phyloP scores from a whole-genome alignment of 2,329 filamentous ascomycete species.

The Plenodomus lindquistii region DNA sequence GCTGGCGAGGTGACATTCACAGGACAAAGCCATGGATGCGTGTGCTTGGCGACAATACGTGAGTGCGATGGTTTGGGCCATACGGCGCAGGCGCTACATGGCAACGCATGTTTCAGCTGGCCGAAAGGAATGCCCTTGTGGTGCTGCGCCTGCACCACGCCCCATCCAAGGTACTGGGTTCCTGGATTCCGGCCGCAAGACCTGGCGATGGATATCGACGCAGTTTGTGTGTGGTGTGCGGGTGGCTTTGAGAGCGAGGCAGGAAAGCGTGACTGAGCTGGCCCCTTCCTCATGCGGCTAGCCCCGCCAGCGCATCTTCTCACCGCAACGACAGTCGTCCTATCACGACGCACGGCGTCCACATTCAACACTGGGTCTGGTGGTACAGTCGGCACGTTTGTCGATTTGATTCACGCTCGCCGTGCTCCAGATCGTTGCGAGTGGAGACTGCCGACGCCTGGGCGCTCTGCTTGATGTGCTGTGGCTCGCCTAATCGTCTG shows the following conservation, averaged over 20 bases:
- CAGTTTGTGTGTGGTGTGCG: constrained; percentile 21
- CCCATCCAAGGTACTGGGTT: constrained; percentile 28
- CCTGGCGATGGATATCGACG: constrained; percentile 20
- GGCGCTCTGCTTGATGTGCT: constrained; percentile 16
- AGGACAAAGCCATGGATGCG: not conserved
- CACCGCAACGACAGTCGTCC: constrained; percentile 40
- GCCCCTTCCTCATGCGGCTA: constrained; percentile 20
- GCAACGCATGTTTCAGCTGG: constrained; percentile 36
- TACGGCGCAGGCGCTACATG: constrained; percentile 4
- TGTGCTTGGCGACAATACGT: not conserved
- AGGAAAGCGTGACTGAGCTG: constrained; percentile 35
- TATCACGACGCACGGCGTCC: constrained; percentile 37
- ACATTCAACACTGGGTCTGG: constrained; percentile 39
- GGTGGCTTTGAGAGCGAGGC: constrained; percentile 31
- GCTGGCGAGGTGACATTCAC: constrained; percentile 25
- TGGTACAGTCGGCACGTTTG: constrained; percentile 44
- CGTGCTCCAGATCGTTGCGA: constrained; percentile 16
- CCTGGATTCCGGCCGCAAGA: constrained; percentile 24
- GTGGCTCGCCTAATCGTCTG: constrained; percentile 25
- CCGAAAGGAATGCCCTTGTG: constrained; percentile 27
- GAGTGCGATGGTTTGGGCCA: constrained; percentile 1
- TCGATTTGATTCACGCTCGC: constrained; percentile 27
- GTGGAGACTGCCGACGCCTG: constrained; percentile 18
- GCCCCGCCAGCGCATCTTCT: constrained; percentile 43
- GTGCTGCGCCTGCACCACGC: constrained; percentile 26